phyloP scores from a whole-genome alignment of 2,329 filamentous ascomycete genomes.

The Arthrobotrys musiformis region DNA sequence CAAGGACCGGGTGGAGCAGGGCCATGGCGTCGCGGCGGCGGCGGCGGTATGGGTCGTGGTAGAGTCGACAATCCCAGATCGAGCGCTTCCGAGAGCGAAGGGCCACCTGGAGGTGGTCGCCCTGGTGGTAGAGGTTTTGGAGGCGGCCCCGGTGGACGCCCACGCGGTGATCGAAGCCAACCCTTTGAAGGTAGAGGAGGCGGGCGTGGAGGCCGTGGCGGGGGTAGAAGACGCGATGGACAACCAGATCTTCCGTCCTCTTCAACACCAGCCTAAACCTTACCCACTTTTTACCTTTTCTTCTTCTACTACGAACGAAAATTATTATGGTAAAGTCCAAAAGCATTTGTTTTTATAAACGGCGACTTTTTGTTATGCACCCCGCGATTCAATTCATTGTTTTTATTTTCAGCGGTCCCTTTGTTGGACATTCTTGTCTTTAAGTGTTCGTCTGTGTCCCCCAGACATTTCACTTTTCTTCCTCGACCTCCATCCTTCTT shows the following conservation, averaged over 20 bases:
- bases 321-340: constrained; percentile 27
- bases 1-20: constrained; percentile 68
- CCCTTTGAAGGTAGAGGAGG: constrained; percentile 61
- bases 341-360: constrained; percentile 52
- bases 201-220: constrained; percentile 64
- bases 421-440: constrained; percentile 1
- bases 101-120: constrained; percentile 61
- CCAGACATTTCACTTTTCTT: constrained; percentile 32
- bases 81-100: constrained; percentile 55
- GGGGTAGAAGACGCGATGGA: constrained; percentile 63
- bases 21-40: constrained; percentile 68
- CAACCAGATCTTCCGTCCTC: constrained; percentile 31
- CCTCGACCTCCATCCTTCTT: too few relatives aligned
- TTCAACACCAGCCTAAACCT: constrained; percentile 35
- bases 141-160: constrained; percentile 65
- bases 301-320: background rate
- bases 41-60: constrained; percentile 81
- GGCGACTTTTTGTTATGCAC: constrained; percentile 30
- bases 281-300: background rate
- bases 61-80: constrained; percentile 77
- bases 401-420: constrained; percentile 44
- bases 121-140: constrained; percentile 70
- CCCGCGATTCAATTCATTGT: constrained; percentile 32
- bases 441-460: constrained; percentile 34
- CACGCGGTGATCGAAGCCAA: constrained; percentile 69